phyloP scores from a whole-genome alignment of 306 rosid genomes.

The Glycine tomentella region DNA sequence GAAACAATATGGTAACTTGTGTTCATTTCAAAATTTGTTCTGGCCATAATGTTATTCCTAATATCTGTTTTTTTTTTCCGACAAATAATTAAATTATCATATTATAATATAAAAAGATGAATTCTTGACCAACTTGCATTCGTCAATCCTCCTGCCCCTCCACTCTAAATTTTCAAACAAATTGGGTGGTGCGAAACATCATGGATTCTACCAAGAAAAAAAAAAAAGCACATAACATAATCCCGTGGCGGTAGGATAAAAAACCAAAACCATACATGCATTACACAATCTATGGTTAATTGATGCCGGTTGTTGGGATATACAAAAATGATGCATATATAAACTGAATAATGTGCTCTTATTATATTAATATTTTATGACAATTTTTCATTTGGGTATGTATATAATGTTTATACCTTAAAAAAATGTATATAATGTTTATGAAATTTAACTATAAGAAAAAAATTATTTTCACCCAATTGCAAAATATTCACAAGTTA shows the following conservation, averaged over 20 bases:
- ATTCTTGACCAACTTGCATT: not conserved
- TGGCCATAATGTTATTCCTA: too few relatives aligned
- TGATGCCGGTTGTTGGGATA: constrained; percentile 34
- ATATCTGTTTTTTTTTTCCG: not conserved
- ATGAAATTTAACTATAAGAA: too few relatives aligned
- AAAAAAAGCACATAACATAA: not conserved
- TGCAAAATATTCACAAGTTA: too few relatives aligned
- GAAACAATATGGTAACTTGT: not conserved
- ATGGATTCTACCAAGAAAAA: not conserved
- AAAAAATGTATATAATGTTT: not conserved
- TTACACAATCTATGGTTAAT: constrained; percentile 14
- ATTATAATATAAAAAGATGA: not conserved
- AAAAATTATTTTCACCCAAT: too few relatives aligned
- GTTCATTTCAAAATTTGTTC: too few relatives aligned
- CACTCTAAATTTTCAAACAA: not conserved
- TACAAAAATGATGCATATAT: not conserved
- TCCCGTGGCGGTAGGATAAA: not conserved
- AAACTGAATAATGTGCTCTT: not conserved
- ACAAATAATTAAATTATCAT: not conserved
- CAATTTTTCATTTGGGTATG: not conserved
- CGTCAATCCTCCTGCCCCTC: not conserved
- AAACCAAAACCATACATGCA: constrained; percentile 1
- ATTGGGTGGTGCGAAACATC: not conserved
- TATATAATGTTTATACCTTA: too few relatives aligned
- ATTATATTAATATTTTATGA: not conserved